Evolutionary conservation across 148 eudicot species (phyloP), one percentile per base, ranked within the genome.

Genomic region (Nepenthes mirabilis): DNA sequence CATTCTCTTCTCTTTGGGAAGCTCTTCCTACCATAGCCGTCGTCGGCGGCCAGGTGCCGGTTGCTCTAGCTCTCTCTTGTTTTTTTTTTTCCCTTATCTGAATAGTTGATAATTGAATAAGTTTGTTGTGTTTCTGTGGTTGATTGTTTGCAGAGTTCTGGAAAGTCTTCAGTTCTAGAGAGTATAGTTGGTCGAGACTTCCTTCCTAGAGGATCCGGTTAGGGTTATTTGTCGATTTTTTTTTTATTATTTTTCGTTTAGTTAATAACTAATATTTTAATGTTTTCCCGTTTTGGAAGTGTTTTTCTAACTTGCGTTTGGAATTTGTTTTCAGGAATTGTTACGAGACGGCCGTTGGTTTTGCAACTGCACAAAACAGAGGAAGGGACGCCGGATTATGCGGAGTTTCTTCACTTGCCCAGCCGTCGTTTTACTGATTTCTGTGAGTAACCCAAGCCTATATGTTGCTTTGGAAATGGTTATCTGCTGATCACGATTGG

Each of bases 151-250:
- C 78, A 91, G 96, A 91, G 97, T 80, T 91, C 97, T 13, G 97
- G 97, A 34, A 91, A 91, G 60, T 91, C 97, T 11, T 91, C 96
- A 1, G 97, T 91, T 36, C 70, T 91, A 48, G 97, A 91, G 82
- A 91, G 97, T 75, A 80, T 91, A 14, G 98, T 91, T 11, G 98
- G 98, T 37, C 80, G 96, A 34, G 98, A 91, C 55, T 91, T 91
- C 67, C 96, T 91, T 65, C 98, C 98, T 55, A 72, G 96, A 73
- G 98, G 98, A 77, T 91, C 96, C 9, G 98, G 98, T 91, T 62
- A 63, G 82, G 55, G 56, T 72, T 55, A 23, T 23, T 23, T 23
- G 23, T 6, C 1, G 40, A n/a, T 52, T 7, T 5, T 1, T 47
- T 0, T 6, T 54, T 34, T 1, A 35, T 35, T 7, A 14, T 34